phyloP scores from a whole-genome alignment of 495 filamentous ascomycete genomes.

The Neurospora sp. region DNA sequence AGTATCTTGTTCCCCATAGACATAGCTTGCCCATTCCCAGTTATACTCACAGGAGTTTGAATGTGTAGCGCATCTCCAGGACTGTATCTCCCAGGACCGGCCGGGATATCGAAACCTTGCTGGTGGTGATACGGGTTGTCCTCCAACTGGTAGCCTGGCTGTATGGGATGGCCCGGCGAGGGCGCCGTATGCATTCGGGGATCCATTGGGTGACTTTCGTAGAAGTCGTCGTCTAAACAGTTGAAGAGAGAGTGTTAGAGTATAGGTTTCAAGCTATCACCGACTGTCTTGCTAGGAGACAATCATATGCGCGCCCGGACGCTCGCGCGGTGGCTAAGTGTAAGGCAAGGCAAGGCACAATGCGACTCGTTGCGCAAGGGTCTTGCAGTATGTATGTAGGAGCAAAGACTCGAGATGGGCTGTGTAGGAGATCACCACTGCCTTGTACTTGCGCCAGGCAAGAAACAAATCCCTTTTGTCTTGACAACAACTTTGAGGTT shows the following conservation, averaged over 20 bases:
- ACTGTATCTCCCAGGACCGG: conserved; percentile 42
- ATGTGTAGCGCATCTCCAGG: conserved; percentile 56
- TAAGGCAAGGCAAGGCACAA: neutral
- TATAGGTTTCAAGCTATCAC: neutral
- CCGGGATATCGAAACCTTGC: conserved; percentile 57
- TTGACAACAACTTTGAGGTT: neutral
- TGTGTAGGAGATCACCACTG: conserved; percentile 1
- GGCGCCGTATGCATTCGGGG: conserved; percentile 46
- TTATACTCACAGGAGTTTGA: conserved; percentile 56
- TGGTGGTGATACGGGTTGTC: conserved; percentile 49
- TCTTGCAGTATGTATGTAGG: neutral
- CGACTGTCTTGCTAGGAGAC: neutral
- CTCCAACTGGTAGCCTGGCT: conserved; percentile 61
- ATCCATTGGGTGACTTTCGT: conserved; percentile 43
- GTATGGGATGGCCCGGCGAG: conserved; percentile 43
- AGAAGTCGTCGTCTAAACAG: conserved; percentile 50
- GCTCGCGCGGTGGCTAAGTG: neutral
- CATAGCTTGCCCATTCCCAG: neutral
- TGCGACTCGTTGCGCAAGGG: neutral
- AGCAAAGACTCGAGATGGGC: neutral
- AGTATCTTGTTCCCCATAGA: neutral
- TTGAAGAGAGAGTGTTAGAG: conserved; percentile 16
- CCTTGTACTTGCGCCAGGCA: conserved; percentile 23
- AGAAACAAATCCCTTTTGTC: conserved; percentile 7
- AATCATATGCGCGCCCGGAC: neutral